Percentiles rank a stretch among this genome's conserved stretches.
Evolutionary conservation across 106 monocot genomes (phyloP).

Genomic region (Apostasia shenzhenica): DNA sequence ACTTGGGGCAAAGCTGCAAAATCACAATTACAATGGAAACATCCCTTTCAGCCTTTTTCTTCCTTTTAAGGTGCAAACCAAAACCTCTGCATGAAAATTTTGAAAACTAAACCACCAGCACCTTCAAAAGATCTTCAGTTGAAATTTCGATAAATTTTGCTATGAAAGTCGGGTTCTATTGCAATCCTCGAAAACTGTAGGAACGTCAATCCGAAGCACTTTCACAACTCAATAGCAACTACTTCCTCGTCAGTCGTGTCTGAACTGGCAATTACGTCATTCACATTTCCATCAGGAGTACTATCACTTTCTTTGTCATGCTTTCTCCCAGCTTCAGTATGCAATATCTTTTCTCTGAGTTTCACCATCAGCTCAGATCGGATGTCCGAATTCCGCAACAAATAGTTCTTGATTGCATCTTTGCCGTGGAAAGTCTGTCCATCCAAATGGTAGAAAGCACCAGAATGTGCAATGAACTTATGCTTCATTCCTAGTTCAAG

Average conservation of each 20-base stretch:
- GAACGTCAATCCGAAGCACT: background rate
- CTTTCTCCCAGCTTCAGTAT: constrained; percentile 10
- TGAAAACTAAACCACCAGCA: no score
- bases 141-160: no score
- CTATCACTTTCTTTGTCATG: constrained; percentile 11
- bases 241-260: constrained; percentile 49
- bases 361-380: constrained; percentile 45
- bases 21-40: no score
- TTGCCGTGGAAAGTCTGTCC: constrained; percentile 64
- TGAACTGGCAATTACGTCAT: constrained; percentile 28
- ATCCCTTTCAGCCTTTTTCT: no score
- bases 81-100: no score
- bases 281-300: constrained; percentile 7
- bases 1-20: no score
- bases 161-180: no score
- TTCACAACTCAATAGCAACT: constrained; percentile 25
- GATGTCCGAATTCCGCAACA: constrained; percentile 40
- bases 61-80: no score
- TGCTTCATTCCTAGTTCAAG: constrained; percentile 62
- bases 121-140: no score
- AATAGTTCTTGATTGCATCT: constrained; percentile 58
- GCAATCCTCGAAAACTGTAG: no score
- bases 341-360: constrained; percentile 46
- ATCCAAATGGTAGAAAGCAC: constrained; percentile 40
- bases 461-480: constrained; percentile 51